Conservation (phyloP, 2,329 filamentous ascomycete species). For the Penicillium capsulatum region DNA sequence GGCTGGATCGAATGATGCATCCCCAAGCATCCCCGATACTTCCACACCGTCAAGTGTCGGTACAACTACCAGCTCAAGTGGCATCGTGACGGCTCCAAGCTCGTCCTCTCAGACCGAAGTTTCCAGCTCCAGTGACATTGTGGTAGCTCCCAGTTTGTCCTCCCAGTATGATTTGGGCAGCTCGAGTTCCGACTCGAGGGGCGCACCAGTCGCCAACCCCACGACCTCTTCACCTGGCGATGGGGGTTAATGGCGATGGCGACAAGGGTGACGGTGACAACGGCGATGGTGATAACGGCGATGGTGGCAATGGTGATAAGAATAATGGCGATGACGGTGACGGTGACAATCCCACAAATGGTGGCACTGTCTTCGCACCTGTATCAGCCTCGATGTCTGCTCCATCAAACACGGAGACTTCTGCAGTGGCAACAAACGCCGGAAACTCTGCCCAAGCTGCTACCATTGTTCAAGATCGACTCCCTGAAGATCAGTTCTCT, state of each 20-base stretch:
- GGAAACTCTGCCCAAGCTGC: neutral
- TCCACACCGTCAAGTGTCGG: no score
- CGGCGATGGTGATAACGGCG: no score
- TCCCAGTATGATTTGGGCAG: neutral
- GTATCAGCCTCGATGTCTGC: neutral
- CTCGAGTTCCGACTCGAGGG: neutral
- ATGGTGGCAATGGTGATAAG: no score
- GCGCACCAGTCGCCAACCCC: neutral
- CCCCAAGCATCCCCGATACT: no score
- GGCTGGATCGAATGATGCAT: no score
- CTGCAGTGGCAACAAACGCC: neutral
- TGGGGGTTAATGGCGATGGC: neutral
- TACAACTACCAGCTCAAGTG: no score
- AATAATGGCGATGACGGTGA: neutral
- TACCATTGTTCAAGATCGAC: neutral
- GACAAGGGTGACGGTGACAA: neutral
- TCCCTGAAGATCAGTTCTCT: neutral
- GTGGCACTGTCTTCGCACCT: neutral
- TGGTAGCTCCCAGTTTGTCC: neutral
- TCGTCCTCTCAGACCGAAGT: neutral
- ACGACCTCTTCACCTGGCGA: neutral
- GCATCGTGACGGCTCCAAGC: neutral
- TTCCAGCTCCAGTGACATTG: neutral
- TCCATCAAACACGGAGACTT: neutral
- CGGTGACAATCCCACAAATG: neutral